phyloP scores from a whole-genome alignment of 129 eudicot genomes.

The Kitagawia praeruptora region DNA sequence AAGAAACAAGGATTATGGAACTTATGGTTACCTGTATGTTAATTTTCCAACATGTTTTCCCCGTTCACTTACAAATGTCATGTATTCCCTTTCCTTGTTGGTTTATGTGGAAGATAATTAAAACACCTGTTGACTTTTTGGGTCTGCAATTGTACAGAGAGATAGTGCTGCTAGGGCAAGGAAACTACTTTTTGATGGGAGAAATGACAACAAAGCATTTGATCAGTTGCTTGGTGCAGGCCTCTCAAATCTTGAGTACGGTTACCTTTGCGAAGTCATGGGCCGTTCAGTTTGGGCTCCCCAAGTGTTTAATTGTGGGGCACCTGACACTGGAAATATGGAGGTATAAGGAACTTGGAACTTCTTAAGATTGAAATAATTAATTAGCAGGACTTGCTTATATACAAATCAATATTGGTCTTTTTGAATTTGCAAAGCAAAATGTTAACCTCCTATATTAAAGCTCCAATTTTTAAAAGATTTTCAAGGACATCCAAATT shows the following conservation, averaged over 20 bases:
- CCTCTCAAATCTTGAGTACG: constrained; percentile 90
- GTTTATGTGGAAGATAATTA: background rate
- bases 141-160: constrained; percentile 28
- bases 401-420: background rate
- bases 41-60: constrained; percentile 4
- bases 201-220: constrained; percentile 26
- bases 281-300: constrained; percentile 98
- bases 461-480: background rate
- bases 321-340: constrained; percentile 99
- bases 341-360: constrained; percentile 46
- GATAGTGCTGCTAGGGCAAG: constrained; percentile 92
- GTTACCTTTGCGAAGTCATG: constrained; percentile 92
- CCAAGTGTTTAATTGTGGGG: constrained; percentile 94
- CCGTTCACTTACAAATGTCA: background rate
- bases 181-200: constrained; percentile 43
- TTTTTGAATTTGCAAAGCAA: background rate
- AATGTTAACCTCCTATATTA: background rate
- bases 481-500: background rate
- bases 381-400: background rate
- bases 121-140: constrained; percentile 4
- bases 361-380: background rate
- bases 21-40: constrained; percentile 78
- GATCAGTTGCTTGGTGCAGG: constrained; percentile 77
- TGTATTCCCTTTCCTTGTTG: background rate
- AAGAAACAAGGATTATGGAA: constrained; percentile 93